Percentiles rank a stretch among this genome's conserved stretches.
phyloP scores from a whole-genome alignment of 2,329 filamentous ascomycete genomes.

The Exophiala oligosperma region DNA sequence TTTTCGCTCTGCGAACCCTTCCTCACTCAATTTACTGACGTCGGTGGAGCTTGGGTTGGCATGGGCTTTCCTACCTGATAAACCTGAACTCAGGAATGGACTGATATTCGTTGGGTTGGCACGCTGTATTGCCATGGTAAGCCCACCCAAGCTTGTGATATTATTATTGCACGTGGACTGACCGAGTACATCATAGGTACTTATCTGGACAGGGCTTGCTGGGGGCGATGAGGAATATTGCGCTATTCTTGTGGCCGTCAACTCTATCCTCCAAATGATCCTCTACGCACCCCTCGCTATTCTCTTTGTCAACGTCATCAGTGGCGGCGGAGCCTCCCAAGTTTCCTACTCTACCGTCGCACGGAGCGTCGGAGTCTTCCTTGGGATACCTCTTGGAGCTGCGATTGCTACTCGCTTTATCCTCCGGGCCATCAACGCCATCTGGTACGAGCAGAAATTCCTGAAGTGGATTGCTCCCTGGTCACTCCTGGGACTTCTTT shows the following conservation, averaged over 20 bases:
- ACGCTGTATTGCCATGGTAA: constrained; percentile 83
- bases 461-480: constrained; percentile 68
- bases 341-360: constrained; percentile 66
- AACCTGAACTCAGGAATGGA: constrained; percentile 56
- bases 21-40: background rate
- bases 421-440: constrained; percentile 57
- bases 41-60: constrained; percentile 45
- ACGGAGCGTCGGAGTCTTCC: constrained; percentile 77
- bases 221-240: constrained; percentile 79
- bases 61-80: constrained; percentile 55
- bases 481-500: constrained; percentile 76
- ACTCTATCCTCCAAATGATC: constrained; percentile 74
- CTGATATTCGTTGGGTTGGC: constrained; percentile 81
- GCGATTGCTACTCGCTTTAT: constrained; percentile 71
- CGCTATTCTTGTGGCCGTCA: constrained; percentile 73
- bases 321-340: constrained; percentile 42
- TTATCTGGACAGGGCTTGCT: constrained; percentile 77
- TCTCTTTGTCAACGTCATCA: constrained; percentile 70
- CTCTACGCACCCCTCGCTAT: constrained; percentile 69
- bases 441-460: constrained; percentile 69
- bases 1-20: constrained; percentile 10
- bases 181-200: constrained; percentile 40
- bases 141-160: constrained; percentile 38
- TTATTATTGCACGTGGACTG: background rate
- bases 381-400: constrained; percentile 79